These are phyloP conservation scores for rapeseed (Brassica napus) DNA, from an alignment of 345 rosid genomes.

Conservation along the genomic window Da-Ae NC_063449.1:32185001-32185500, in stretches of 20 bases:
- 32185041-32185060: conserved; percentile 80
- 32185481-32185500: conserved; percentile 99
- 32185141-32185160: not conserved
- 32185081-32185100: too few relatives aligned
- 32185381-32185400: conserved; percentile 58
- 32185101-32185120: not conserved
- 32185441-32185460: conserved; percentile 96
- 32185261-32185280: conserved; percentile 50
- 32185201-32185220: not conserved
- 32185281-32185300: conserved; percentile 99
- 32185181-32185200: too few relatives aligned
- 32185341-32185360: conserved; percentile 84
- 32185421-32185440: conserved; percentile 96
- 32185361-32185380: conserved; percentile 78
- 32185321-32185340: conserved; percentile 80
- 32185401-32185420: conserved; percentile 80
- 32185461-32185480: conserved; percentile 99
- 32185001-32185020: conserved; percentile 99
- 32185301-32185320: conserved; percentile 96
- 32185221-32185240: conserved; percentile 45
- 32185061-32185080: not conserved
- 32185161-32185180: conserved; percentile 5
- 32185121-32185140: not conserved
- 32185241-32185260: conserved; percentile 56
- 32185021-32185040: conserved; percentile 97